Percentiles rank a stretch among this genome's conserved stretches.
Conservation (phyloP, 2,329 filamentous ascomycete species). For the Xylaria sp. region DNA sequence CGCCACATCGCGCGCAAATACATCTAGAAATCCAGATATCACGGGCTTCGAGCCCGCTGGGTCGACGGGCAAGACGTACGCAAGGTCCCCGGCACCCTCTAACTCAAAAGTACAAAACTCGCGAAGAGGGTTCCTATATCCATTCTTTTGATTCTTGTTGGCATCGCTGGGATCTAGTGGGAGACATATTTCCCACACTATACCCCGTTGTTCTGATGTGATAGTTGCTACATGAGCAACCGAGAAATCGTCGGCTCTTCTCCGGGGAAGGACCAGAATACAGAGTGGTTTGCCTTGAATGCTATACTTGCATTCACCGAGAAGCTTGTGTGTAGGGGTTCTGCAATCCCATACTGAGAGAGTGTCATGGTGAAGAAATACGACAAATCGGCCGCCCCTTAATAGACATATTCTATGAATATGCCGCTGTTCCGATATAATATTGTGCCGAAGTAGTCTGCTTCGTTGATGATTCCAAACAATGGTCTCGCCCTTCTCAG, state of each 20-base stretch:
- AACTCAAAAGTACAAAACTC: slow-evolving; percentile 80
- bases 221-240: slow-evolving; percentile 82
- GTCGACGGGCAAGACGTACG: slow-evolving; percentile 83
- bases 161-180: slow-evolving; percentile 58
- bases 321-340: slow-evolving; percentile 64
- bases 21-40: slow-evolving; percentile 82
- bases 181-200: slow-evolving; percentile 82
- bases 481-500: slow-evolving; percentile 79
- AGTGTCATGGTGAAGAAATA: slow-evolving; percentile 78
- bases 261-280: slow-evolving; percentile 76
- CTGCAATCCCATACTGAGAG: slow-evolving; percentile 86
- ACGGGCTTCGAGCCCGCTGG: slow-evolving; percentile 80
- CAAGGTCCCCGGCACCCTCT: slow-evolving; percentile 66
- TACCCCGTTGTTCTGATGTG: slow-evolving; percentile 78
- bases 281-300: slow-evolving; percentile 79
- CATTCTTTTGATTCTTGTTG: slow-evolving; percentile 47
- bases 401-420: slow-evolving; percentile 85
- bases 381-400: slow-evolving; percentile 79
- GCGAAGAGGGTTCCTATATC: slow-evolving; percentile 57
- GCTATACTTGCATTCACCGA: slow-evolving; percentile 69
- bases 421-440: slow-evolving; percentile 73
- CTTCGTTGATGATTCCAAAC: slow-evolving; percentile 79
- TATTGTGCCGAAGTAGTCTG: slow-evolving; percentile 73
- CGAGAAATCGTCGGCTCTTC: slow-evolving; percentile 65
- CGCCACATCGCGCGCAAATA: slow-evolving; percentile 86